These are phyloP conservation scores for Stentor roeselii DNA, from an alignment of 73 alveolate species.

Conservation along the genomic window DNA sequence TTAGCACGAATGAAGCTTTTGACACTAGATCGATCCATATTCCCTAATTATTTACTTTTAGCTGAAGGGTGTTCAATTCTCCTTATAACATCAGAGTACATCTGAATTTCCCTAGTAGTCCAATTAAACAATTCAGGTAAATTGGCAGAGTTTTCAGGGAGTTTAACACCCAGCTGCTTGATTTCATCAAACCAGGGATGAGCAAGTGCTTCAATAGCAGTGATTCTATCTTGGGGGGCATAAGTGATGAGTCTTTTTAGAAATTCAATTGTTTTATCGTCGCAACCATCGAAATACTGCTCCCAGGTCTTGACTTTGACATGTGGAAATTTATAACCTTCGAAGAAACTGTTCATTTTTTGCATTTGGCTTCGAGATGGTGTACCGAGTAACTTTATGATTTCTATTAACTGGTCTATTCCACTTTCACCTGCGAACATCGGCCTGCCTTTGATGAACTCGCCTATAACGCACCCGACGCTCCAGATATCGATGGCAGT, in stretches of 20 bases:
- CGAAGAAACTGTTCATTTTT: constrained; percentile 70
- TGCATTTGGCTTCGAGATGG: constrained; percentile 59
- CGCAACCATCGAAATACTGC: too few relatives aligned
- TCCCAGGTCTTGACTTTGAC: too few relatives aligned
- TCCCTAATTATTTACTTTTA: not conserved
- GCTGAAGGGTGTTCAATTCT: too few relatives aligned
- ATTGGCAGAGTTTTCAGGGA: too few relatives aligned
- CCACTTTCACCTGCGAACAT: constrained; percentile 61
- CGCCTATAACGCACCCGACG: constrained; percentile 91
- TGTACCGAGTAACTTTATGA: constrained; percentile 48
- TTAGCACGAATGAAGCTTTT: not conserved
- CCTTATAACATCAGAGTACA: too few relatives aligned
- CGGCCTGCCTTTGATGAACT: constrained; percentile 75
- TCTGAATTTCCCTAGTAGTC: too few relatives aligned
- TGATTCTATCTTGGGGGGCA: constrained; percentile 65
- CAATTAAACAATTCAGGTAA: too few relatives aligned
- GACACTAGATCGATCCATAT: not conserved
- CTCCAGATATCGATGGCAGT: constrained; percentile 72
- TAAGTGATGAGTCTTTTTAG: constrained; percentile 56
- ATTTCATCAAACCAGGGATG: constrained; percentile 79
- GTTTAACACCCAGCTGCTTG: too few relatives aligned
- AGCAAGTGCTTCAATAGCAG: constrained; percentile 53
- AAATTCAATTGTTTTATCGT: constrained; percentile 68
- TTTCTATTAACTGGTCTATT: constrained; percentile 70
- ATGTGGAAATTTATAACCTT: too few relatives aligned